Percentiles rank a stretch among this genome's conserved stretches.
phyloP scores from a whole-genome alignment of 805 yeast genomes.

The Ogataea wickerhamii region DNA sequence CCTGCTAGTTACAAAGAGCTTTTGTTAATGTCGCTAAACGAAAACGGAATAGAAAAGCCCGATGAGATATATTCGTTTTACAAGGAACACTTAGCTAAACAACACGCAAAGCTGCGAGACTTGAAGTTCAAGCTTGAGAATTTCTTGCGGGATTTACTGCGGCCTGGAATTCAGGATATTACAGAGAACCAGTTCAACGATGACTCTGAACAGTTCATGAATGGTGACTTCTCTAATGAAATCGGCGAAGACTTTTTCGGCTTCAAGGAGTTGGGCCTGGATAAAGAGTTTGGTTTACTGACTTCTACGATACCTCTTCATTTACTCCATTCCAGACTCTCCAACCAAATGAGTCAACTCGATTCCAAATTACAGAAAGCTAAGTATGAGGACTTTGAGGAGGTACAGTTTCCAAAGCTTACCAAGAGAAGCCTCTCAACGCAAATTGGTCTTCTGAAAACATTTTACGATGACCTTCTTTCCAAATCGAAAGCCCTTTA shows the following conservation, averaged over 20 bases:
- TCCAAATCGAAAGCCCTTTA: slow-evolving; percentile 41
- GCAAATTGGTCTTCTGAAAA: slow-evolving; percentile 56
- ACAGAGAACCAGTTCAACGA: slow-evolving; percentile 80
- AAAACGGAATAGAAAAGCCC: slow-evolving; percentile 81
- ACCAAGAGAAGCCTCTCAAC: slow-evolving; percentile 46
- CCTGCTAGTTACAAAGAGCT: slow-evolving; percentile 38
- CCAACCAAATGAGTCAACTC: slow-evolving; percentile 49
- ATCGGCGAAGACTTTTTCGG: slow-evolving; percentile 98
- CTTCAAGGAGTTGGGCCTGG: slow-evolving; percentile 88
- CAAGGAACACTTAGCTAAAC: slow-evolving; percentile 67
- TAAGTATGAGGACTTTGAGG: slow-evolving; percentile 64
- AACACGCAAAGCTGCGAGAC: slow-evolving; percentile 64
- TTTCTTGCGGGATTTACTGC: slow-evolving; percentile 72
- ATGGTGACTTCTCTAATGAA: slow-evolving; percentile 92
- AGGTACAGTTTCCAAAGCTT: slow-evolving; percentile 50
- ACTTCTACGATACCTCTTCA: slow-evolving; percentile 88
- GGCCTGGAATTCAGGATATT: slow-evolving; percentile 72
- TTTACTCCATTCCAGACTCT: slow-evolving; percentile 71
- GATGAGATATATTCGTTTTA: slow-evolving; percentile 72
- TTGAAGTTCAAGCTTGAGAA: slow-evolving; percentile 61
- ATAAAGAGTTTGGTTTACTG: slow-evolving; percentile 82
- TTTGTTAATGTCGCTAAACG: slow-evolving; percentile 62
- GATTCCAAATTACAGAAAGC: slow-evolving; percentile 44
- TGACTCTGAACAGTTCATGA: slow-evolving; percentile 87
- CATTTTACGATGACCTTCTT: slow-evolving; percentile 45